Base-by-base conservation (phyloP, 352 stramenopile genomes). In the Pythium utonaiense region DNA sequence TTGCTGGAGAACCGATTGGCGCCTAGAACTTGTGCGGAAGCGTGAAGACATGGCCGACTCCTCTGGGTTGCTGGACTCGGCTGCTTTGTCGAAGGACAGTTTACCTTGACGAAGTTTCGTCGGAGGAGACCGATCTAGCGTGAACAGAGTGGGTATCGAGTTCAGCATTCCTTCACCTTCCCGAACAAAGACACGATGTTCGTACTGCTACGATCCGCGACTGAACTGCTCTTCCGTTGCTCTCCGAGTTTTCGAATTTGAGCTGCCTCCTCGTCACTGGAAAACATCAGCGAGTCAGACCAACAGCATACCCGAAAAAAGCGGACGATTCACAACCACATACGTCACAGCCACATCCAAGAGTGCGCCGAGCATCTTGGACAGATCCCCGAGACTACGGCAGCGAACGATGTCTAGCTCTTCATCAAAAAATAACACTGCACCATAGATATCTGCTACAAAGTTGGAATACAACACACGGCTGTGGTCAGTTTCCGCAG, bases 361-460 rank as follows among this genome's bases (percentile, higher is more conserved):
- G 21, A 88, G 53, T 6, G 48, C 28, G 17, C 53, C 50, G 21
- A 91, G 52, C 8, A 2, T 74, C 6, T 53, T 47, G 4, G 77
- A 77, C 9, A 69, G 67, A 21, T 89, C 76, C 33, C 52, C 60
- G 47, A 88, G 74, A 62, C 79, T 91, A 27, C 74, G 70, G 28
- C 82, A 91, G 28, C 80, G 79, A 24, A 71, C 81, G 31, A 82
- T 82, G 49, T 87, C 74, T 27, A 88, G 48, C 45, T 75, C 62
- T 28, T 88, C 63, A 22, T 91, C 75, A 33, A 91, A 91, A 56
- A 77, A 88, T 57, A 89, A 74, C 8, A 86, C 70, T 13, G 76
- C 56, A 4, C 78, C 82, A 56, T 80, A 91, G 28, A 89, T 24
- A 50, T 83, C 79, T 91, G 45, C n/a, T n/a, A n/a, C n/a, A n/a